Evolutionary conservation across 2,329 filamentous ascomycete species (phyloP).

Genomic region (Apiospora phragmitis): DNA sequence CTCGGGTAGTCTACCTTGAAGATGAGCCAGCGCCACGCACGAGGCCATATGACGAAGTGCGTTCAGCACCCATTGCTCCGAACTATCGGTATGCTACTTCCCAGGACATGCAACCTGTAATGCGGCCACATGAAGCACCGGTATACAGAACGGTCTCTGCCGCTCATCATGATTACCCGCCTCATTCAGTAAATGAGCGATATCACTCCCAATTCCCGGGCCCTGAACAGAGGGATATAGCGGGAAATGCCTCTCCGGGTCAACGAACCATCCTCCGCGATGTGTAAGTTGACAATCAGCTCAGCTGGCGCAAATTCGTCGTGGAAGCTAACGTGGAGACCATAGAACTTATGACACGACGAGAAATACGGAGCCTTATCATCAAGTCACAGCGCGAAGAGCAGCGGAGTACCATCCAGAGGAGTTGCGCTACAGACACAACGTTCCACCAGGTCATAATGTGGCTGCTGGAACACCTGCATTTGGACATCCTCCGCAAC

Average conservation of each 20-base stretch:
- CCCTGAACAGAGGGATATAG: background rate
- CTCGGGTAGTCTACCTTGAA: constrained; percentile 7
- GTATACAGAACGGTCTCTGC: background rate
- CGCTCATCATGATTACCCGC: background rate
- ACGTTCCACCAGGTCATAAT: background rate
- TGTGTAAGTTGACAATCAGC: background rate
- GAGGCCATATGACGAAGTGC: background rate
- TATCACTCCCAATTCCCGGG: background rate
- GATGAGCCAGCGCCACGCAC: background rate
- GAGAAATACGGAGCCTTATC: background rate
- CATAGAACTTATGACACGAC: background rate
- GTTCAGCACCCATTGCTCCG: background rate
- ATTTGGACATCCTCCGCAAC: background rate
- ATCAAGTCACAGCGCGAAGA: background rate
- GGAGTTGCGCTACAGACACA: background rate
- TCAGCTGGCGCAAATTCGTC: background rate
- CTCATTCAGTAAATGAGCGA: background rate
- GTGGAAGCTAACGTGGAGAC: background rate
- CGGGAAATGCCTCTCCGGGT: background rate
- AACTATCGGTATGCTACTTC: background rate
- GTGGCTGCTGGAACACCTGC: background rate
- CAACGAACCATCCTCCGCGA: background rate
- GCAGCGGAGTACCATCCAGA: background rate
- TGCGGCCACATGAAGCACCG: background rate
- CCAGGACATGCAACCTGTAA: background rate